Conservation (phyloP, 345 rosid genomes). For the Salix arbutifolia region DNA sequence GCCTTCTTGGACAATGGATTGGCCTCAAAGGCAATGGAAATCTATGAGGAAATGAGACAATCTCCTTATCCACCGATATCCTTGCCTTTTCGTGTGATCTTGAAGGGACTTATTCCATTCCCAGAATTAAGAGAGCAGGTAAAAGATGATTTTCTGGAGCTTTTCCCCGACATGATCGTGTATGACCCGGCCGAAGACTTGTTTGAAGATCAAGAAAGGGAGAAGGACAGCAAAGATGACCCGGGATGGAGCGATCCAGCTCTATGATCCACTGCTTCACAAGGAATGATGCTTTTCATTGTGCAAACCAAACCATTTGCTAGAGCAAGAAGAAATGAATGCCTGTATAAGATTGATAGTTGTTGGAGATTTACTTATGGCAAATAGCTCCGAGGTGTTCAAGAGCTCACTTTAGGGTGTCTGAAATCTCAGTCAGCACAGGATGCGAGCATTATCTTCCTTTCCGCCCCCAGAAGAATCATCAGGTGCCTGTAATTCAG, state of each 20-base stretch:
- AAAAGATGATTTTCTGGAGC: slow-evolving; percentile 83
- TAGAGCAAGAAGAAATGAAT: neutral
- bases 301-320: neutral
- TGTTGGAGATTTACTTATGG: neutral
- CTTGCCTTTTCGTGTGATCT: slow-evolving; percentile 79
- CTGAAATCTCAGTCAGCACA: neutral
- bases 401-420: neutral
- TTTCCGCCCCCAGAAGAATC: neutral
- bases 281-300: neutral
- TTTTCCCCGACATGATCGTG: slow-evolving; percentile 80
- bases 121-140: slow-evolving; percentile 80
- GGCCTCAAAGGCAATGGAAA: slow-evolving; percentile 67
- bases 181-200: slow-evolving; percentile 85
- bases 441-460: neutral
- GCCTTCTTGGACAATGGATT: slow-evolving; percentile 62
- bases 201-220: slow-evolving; percentile 51
- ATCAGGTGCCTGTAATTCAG: neutral
- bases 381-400: neutral
- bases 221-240: slow-evolving; percentile 46
- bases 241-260: slow-evolving; percentile 6
- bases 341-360: neutral
- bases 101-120: slow-evolving; percentile 79
- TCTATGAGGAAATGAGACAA: slow-evolving; percentile 78
- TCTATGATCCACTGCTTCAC: neutral
- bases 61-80: slow-evolving; percentile 88